phyloP scores from a whole-genome alignment of 331 rosid genomes.

The Telfairia occidentalis region DNA sequence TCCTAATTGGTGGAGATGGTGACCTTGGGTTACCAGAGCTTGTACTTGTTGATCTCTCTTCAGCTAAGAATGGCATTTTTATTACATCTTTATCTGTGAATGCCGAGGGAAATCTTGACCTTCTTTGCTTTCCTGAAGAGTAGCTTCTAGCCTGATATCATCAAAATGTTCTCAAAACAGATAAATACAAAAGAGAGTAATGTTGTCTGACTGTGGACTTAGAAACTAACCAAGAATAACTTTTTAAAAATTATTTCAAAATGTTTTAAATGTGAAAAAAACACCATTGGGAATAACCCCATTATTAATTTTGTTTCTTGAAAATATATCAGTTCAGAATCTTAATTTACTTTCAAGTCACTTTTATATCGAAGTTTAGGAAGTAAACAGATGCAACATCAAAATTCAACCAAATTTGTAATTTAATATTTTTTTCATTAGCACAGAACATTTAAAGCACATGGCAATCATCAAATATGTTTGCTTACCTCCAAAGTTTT shows the following conservation, averaged over 20 bases:
- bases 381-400: no score
- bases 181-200: not conserved
- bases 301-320: not conserved
- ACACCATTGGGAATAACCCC: not conserved
- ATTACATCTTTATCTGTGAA: conserved; percentile 53
- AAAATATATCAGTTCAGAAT: not conserved
- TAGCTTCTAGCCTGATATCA: conserved; percentile 70
- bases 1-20: conserved; percentile 82
- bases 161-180: not conserved
- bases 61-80: conserved; percentile 43
- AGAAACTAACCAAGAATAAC: not conserved
- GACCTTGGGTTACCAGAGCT: conserved; percentile 59
- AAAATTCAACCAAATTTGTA: not conserved
- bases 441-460: not conserved
- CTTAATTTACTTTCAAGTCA: not conserved
- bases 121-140: conserved; percentile 90
- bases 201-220: not conserved
- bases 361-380: not conserved
- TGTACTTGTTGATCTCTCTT: conserved; percentile 34
- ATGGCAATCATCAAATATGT: not conserved
- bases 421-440: not conserved
- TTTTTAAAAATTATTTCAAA: not conserved
- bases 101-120: conserved; percentile 69
- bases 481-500: conserved; percentile 53
- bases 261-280: not conserved